Conservation (phyloP, 352 stramenopile genomes). For the Phytopythium boreale region DNA sequence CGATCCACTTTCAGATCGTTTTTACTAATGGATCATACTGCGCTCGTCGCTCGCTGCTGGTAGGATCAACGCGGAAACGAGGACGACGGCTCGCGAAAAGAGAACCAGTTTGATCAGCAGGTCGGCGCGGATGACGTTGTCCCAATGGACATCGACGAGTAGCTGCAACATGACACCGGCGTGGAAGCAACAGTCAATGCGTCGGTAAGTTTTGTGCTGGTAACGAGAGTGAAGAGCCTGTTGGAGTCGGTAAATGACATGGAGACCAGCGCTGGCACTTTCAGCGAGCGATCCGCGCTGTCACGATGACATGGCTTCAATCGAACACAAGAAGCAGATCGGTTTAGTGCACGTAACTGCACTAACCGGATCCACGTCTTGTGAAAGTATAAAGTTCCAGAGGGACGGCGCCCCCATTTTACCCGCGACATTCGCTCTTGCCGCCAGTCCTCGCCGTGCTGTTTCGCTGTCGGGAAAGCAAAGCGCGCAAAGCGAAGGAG, state of each 20-base stretch:
- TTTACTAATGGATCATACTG: not conserved
- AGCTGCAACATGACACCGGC: not conserved
- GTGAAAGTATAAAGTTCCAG: not conserved
- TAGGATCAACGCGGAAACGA: conserved; percentile 59
- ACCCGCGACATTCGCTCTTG: not conserved
- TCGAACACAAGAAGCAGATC: not conserved
- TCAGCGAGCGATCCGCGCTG: no score
- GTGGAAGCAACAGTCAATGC: not conserved
- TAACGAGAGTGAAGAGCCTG: no score
- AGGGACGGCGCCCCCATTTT: not conserved
- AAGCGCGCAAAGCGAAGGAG: not conserved
- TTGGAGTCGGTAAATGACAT: not conserved
- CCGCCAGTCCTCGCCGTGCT: not conserved
- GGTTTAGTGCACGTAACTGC: not conserved
- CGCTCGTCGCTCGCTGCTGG: not conserved
- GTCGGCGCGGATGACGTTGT: conserved; percentile 51
- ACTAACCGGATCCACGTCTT: not conserved
- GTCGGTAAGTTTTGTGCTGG: not conserved
- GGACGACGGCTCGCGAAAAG: conserved; percentile 17
- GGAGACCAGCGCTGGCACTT: no score
- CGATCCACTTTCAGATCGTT: not conserved
- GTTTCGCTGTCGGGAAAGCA: not conserved
- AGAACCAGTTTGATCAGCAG: conserved; percentile 27
- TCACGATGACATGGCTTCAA: no score
- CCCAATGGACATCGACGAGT: conserved; percentile 72